Evolutionary conservation across 176 grass and related monocot genomes (phyloP), one percentile per base, ranked within the genome.

Genomic region (Urochloa ruziziensis): DNA sequence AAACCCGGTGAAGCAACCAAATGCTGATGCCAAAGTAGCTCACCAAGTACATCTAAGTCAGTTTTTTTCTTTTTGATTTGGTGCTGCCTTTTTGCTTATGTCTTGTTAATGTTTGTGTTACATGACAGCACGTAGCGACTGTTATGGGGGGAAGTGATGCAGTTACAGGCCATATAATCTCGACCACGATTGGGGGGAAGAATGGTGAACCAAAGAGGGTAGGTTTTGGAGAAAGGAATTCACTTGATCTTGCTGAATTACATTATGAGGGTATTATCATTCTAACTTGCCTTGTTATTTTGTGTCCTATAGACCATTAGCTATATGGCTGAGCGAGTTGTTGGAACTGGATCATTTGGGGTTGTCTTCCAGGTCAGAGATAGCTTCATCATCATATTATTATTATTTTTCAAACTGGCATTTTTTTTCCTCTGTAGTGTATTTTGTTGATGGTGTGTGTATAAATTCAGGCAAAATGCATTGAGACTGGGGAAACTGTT

Each of bases 311-410:
- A 91, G 92, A 91, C 86, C 15, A 94, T 94, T 62, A 94, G 92
- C 84, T 94, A 94, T 67, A 94, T 94, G 92, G 89, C 92, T 1
- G 92, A 94, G 62, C 76, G 83, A 54, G 83, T 94, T 28, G 92
- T 94, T 27, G 92, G 92, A 71, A 91, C 92, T 79, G 92, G 89
- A 23, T 94, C 92, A 39, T 94, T 94, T 91, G 92, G 89, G 35
- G 83, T 91, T 73, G 92, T 94, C 48, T 91, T 94, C 82, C 92
- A 94, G 89, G 92, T 94, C n/a, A 54, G 59, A 54, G 32, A 73
- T 51, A 47, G 19, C 33, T 42, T 70, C 15, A 1, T 29, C 14
- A 29, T 52, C 16, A 15, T 24, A 57, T 57, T 6, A n/a, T 83
- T 27, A 36, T 14, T 11, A 19, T 13, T 25, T 18, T n/a, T 10